A percentile compares a stretch with the other conserved stretches of the same genome.
Evolutionary conservation across 1,284 basidiomycete species (phyloP).

Genomic region (Hortiboletus rubellus): DNA sequence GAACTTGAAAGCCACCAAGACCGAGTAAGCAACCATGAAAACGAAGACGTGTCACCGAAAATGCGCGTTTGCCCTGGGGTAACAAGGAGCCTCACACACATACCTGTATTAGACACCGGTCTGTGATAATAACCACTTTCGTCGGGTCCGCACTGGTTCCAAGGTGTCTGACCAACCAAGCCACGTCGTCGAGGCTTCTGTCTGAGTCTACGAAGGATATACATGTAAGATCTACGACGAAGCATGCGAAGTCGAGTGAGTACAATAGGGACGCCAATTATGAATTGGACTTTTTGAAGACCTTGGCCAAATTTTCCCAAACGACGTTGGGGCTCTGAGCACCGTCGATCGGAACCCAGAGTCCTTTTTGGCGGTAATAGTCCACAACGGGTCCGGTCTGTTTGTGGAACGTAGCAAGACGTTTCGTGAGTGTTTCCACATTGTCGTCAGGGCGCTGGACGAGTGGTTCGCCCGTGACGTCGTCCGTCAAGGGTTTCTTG

Average conservation of each 20-base stretch:
- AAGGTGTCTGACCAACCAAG: not conserved
- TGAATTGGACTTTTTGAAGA: conserved; percentile 44
- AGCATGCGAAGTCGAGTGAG: not conserved
- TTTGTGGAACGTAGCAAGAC: conserved; percentile 83
- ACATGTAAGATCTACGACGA: conserved; percentile 29
- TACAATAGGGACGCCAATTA: conserved; percentile 7
- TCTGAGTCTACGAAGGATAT: conserved; percentile 26
- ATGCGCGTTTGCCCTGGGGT: conserved; percentile 5
- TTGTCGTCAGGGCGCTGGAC: conserved; percentile 94
- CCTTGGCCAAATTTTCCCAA: conserved; percentile 79
- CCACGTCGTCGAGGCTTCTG: conserved; percentile 5
- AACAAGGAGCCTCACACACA: conserved; percentile 13
- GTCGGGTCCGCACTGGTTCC: not conserved
- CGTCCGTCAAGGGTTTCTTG: conserved; percentile 93
- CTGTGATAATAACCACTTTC: not conserved
- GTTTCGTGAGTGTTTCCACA: conserved; percentile 90
- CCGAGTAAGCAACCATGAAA: conserved; percentile 41
- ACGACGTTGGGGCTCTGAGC: conserved; percentile 90
- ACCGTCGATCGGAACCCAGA: conserved; percentile 91
- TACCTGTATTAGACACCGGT: conserved; percentile 22
- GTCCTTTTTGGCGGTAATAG: conserved; percentile 90
- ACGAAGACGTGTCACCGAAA: not conserved
- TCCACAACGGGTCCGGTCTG: conserved; percentile 97
- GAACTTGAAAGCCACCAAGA: conserved; percentile 48
- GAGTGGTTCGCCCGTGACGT: conserved; percentile 93